phyloP scores from a whole-genome alignment of 208 protist species.

The Crithidia sp. region DNA sequence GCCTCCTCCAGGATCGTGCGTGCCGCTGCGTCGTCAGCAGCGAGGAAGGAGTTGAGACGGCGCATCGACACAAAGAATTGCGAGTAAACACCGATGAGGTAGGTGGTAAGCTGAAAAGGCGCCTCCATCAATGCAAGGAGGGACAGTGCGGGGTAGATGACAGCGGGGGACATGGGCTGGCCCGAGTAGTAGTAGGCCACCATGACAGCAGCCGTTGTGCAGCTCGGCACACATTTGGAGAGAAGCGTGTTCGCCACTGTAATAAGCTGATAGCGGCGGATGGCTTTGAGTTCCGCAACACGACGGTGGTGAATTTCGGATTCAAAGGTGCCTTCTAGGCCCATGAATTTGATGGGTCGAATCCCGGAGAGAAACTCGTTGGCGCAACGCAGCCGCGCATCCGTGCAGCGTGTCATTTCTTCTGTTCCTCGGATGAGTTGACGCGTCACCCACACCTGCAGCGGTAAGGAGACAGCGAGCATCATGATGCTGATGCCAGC shows the following conservation, averaged over 20 bases:
- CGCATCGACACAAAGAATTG: slow-evolving; percentile 83
- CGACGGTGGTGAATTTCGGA: slow-evolving; percentile 44
- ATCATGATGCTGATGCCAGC: slow-evolving; percentile 73
- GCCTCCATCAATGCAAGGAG: slow-evolving; percentile 31
- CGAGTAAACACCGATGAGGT: slow-evolving; percentile 51
- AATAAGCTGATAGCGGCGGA: slow-evolving; percentile 40
- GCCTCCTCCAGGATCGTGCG: slow-evolving; percentile 31
- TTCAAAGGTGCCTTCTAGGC: slow-evolving; percentile 79
- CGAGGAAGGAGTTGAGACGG: slow-evolving; percentile 74
- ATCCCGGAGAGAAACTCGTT: slow-evolving; percentile 94
- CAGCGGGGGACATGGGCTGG: slow-evolving; percentile 62
- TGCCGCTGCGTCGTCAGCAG: slow-evolving; percentile 42
- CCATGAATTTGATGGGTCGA: slow-evolving; percentile 94
- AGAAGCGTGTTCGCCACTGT: slow-evolving; percentile 51
- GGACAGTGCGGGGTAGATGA: slow-evolving; percentile 56
- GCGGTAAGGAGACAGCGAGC: slow-evolving; percentile 71
- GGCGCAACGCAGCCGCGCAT: slow-evolving; percentile 85
- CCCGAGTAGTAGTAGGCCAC: slow-evolving; percentile 55
- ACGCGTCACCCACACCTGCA: slow-evolving; percentile 62
- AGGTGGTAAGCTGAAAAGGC: slow-evolving; percentile 83
- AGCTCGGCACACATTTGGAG: slow-evolving; percentile 53
- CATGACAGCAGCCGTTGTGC: slow-evolving; percentile 63
- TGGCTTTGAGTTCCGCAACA: slow-evolving; percentile 44
- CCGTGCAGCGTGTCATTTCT: slow-evolving; percentile 49
- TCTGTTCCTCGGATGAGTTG: slow-evolving; percentile 23